phyloP scores from a whole-genome alignment of 129 eudicot genomes.

The Centella asiatica region DNA sequence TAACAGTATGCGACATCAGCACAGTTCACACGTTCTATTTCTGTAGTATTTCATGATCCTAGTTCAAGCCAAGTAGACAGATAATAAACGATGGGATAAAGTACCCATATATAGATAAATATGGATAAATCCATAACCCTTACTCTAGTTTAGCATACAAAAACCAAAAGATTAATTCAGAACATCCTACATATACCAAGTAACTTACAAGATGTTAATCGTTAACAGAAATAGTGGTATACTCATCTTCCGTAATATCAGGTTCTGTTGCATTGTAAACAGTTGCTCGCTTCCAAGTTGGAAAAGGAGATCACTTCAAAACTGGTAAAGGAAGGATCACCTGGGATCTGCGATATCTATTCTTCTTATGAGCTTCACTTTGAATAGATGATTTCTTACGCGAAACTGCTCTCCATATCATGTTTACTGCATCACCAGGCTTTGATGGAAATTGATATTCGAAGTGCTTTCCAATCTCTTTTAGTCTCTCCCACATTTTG shows the following conservation, averaged over 20 bases:
- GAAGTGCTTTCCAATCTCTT: constrained; percentile 48
- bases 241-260: not conserved
- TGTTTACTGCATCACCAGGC: constrained; percentile 79
- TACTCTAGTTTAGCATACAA: too few species aligned
- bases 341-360: constrained; percentile 50
- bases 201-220: not conserved
- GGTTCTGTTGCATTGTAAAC: not conserved
- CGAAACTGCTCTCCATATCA: constrained; percentile 85
- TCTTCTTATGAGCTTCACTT: constrained; percentile 37
- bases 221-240: not conserved
- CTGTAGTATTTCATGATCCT: too few species aligned
- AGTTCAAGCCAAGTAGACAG: too few species aligned
- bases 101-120: not conserved
- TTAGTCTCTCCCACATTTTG: constrained; percentile 79
- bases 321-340: too few species aligned
- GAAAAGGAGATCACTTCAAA: constrained; percentile 2
- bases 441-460: constrained; percentile 80
- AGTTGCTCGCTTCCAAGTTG: not conserved
- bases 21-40: too few species aligned
- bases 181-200: not conserved
- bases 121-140: constrained; percentile 3
- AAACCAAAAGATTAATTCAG: not conserved
- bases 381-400: constrained; percentile 38
- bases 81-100: too few species aligned
- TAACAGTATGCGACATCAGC: too few species aligned